Evolutionary conservation across 306 rosid genomes (phyloP).

Genomic region (Rubus parviflorus): DNA sequence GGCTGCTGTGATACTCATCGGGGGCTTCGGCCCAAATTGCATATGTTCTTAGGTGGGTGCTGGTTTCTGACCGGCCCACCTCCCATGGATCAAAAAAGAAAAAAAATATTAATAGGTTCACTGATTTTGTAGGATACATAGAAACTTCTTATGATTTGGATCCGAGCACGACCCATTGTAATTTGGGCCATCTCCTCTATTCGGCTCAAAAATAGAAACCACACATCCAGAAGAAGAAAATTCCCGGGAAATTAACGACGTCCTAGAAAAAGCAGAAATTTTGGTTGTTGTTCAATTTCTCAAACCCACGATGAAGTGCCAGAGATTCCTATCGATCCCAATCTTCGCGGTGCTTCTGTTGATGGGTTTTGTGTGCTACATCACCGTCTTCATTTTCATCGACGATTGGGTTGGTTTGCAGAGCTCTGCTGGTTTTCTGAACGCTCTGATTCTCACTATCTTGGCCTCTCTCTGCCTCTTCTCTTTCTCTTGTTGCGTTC

Average conservation of each 20-base stretch:
- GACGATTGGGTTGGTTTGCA: conserved; percentile 67
- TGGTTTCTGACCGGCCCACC: no score
- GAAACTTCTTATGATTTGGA: no score
- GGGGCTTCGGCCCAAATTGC: no score
- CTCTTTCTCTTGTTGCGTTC: conserved; percentile 70
- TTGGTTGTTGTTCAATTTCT: neutral
- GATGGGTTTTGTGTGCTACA: conserved; percentile 53
- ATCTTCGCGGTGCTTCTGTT: conserved; percentile 48
- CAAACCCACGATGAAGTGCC: conserved; percentile 35
- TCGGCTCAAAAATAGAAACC: neutral
- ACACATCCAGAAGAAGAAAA: no score
- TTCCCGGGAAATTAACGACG: conserved; percentile 4
- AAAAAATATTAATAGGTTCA: no score
- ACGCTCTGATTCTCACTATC: conserved; percentile 51
- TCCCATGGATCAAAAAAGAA: no score
- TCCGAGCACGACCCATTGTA: neutral
- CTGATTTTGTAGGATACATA: no score
- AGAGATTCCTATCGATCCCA: conserved; percentile 55
- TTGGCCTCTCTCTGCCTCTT: conserved; percentile 54
- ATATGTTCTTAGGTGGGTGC: no score
- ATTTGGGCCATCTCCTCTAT: neutral
- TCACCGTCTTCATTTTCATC: conserved; percentile 64
- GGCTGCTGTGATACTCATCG: no score
- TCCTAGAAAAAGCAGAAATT: neutral
- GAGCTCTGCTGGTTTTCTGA: conserved; percentile 64